Evolutionary conservation across 495 filamentous ascomycete genomes (phyloP), one percentile per base, ranked within the genome.

Genomic region (Patellaria atrata): DNA sequence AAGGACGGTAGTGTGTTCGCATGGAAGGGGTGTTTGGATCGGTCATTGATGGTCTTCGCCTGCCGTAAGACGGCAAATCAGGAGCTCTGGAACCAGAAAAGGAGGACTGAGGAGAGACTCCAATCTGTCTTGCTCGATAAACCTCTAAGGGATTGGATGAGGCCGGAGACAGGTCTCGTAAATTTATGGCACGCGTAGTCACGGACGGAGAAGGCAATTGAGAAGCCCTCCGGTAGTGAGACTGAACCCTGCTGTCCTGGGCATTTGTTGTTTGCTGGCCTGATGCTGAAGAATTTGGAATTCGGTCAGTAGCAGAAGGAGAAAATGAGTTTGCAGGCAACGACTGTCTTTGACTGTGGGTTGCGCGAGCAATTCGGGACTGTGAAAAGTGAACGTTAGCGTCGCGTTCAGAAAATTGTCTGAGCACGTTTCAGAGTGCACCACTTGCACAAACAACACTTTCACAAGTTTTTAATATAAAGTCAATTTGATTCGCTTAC

Each of bases 41-140:
- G 23, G 22, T 35, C 25, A 34, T 37, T 16, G 70, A 71, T 3
- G 61, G 52, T 27, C 63, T 59, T 38, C 67, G 59, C 28, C 70
- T 60, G 21, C 51, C 48, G 29, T 54, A 55, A 18, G 57, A 38
- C 15, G 54, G 48, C 6, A 61, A 57, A 30, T 64, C 59, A 2
- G 68, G 61, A 9, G 65, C 11, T 20, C 23, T 23, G 5, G 43
- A 32, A 2, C 26, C 30, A 13, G 45, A 40, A 14, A 44, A 26
- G 4, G 40, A 40, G 11, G 42, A 20, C 21, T 45, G 34, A 9
- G 41, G 41, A 5, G 46, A 45, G 17, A 45, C 25, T 13, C 43
- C 38, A 22, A 39, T 25, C 6, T 36, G 7, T 2, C 42, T 37
- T 18, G 38, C 38, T 15, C 46, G 46, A 13, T 35, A 39, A 3